A percentile compares a stretch with the other conserved stretches of the same genome.
phyloP scores from a whole-genome alignment of 2,329 filamentous ascomycete genomes.

The Paraconiothyrium sp. region DNA sequence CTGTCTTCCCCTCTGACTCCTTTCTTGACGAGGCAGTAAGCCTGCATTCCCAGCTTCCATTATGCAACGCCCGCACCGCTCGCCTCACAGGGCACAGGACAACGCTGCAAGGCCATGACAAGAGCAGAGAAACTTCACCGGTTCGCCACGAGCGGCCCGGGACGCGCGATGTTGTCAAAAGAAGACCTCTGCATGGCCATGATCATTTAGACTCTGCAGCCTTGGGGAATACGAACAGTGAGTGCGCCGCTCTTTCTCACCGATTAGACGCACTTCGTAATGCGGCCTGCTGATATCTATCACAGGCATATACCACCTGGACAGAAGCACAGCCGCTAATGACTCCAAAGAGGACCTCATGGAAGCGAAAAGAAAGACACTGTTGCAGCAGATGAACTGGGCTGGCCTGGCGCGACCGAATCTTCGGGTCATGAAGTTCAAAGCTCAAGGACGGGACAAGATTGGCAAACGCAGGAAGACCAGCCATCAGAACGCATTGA shows the following conservation, averaged over 20 bases:
- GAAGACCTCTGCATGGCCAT: slow-evolving; percentile 3
- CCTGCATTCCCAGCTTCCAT: slow-evolving; percentile 18
- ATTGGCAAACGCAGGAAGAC: slow-evolving; percentile 48
- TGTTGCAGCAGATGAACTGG: slow-evolving; percentile 48
- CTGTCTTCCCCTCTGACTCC: slow-evolving; percentile 38
- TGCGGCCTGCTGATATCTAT: slow-evolving; percentile 20
- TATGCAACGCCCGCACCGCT: slow-evolving; percentile 21
- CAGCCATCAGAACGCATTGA: slow-evolving; percentile 14
- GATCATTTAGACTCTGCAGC: slow-evolving; percentile 1
- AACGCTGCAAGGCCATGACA: slow-evolving; percentile 5
- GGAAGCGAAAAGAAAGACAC: slow-evolving; percentile 39
- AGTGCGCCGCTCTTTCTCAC: slow-evolving; percentile 21
- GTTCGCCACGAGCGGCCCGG: slow-evolving; percentile 1
- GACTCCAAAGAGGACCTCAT: slow-evolving; percentile 31
- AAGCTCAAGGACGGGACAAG: slow-evolving; percentile 36
- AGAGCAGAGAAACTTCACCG: slow-evolving; percentile 8
- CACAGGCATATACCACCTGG: slow-evolving; percentile 10
- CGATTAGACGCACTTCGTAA: slow-evolving; percentile 18
- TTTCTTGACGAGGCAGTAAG: slow-evolving; percentile 24
- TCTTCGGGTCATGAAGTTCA: slow-evolving; percentile 41
- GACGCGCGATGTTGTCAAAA: background rate
- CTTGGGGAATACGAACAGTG: slow-evolving; percentile 14
- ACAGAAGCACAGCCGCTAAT: slow-evolving; percentile 17
- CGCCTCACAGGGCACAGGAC: slow-evolving; percentile 23
- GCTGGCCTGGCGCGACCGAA: slow-evolving; percentile 41